Conservation (phyloP, 2,329 filamentous ascomycete genomes). For the Stenocarpella maydis region DNA sequence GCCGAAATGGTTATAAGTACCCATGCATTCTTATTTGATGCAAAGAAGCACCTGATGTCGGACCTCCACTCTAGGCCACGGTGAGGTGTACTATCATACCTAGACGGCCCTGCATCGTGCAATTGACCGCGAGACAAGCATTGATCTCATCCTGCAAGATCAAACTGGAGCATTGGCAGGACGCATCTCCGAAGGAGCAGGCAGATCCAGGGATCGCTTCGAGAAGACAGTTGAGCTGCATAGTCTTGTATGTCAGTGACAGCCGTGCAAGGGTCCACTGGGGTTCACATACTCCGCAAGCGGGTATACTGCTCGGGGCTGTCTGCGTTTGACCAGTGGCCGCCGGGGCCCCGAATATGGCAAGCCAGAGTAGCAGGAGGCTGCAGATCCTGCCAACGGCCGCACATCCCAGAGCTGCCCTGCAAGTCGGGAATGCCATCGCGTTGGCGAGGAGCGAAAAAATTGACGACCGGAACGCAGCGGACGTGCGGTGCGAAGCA, state of each 20-base stretch:
- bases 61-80: not conserved
- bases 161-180: conserved; percentile 28
- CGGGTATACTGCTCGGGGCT: conserved; percentile 1
- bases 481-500: not conserved
- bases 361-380: conserved; percentile 21
- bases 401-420: conserved; percentile 8
- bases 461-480: not conserved
- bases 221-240: conserved; percentile 31
- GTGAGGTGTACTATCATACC: conserved; percentile 22
- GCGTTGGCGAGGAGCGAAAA: not conserved
- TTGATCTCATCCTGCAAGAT: conserved; percentile 11
- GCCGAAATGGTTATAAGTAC: not conserved
- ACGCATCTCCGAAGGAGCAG: conserved; percentile 8
- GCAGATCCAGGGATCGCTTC: conserved; percentile 15
- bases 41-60: not conserved
- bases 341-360: not conserved
- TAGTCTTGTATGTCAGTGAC: not conserved
- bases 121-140: conserved; percentile 29
- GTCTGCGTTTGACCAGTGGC: conserved; percentile 27
- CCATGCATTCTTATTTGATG: not conserved
- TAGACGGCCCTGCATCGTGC: conserved; percentile 31
- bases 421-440: not conserved
- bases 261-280: not conserved
- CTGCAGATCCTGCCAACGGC: not conserved
- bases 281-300: conserved; percentile 28